Percentiles rank a stretch among this genome's conserved stretches.
These are phyloP conservation scores for Allodekkera sacchari DNA, from an alignment of 805 yeast genomes.

Conservation along the genomic window DNA sequence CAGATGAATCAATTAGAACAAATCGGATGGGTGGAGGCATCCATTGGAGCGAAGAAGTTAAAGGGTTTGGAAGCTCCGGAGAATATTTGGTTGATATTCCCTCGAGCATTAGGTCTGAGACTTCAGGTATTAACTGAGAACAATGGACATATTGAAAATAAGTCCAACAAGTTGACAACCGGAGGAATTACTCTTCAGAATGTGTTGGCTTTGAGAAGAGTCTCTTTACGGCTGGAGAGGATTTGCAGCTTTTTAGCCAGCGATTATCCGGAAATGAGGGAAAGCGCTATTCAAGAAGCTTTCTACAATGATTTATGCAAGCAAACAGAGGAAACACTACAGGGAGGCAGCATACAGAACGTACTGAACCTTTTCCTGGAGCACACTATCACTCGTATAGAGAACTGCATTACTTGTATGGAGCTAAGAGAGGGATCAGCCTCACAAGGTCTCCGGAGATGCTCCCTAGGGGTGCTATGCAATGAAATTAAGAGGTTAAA, in stretches of 20 bases:
- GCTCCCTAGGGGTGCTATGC: slow-evolving; percentile 3
- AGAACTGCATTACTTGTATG: slow-evolving; percentile 42
- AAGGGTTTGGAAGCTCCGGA: slow-evolving; percentile 96
- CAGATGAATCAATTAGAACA: slow-evolving; percentile 59
- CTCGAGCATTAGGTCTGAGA: slow-evolving; percentile 54
- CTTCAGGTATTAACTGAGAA: slow-evolving; percentile 30
- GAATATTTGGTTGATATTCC: slow-evolving; percentile 69
- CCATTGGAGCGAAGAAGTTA: slow-evolving; percentile 78
- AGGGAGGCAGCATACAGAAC: slow-evolving; percentile 14
- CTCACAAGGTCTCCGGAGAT: neutral
- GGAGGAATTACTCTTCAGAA: slow-evolving; percentile 23
- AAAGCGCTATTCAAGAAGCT: slow-evolving; percentile 3
- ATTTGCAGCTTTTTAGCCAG: slow-evolving; percentile 44
- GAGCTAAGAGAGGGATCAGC: slow-evolving; percentile 25
- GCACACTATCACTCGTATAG: slow-evolving; percentile 61
- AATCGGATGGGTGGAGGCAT: slow-evolving; percentile 59
- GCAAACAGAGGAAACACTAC: slow-evolving; percentile 13
- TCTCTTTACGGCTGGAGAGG: slow-evolving; percentile 51
- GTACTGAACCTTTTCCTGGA: slow-evolving; percentile 53
- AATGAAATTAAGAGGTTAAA: slow-evolving; percentile 5
- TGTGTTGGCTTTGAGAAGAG: slow-evolving; percentile 35
- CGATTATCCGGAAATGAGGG: slow-evolving; percentile 25
- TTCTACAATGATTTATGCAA: slow-evolving; percentile 11
- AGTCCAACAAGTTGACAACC: slow-evolving; percentile 16
- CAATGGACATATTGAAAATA: slow-evolving; percentile 26